Evolutionary conservation across 2,329 filamentous ascomycete species (phyloP), one percentile per base, ranked within the genome.

Genomic region (Penicillium sp.): DNA sequence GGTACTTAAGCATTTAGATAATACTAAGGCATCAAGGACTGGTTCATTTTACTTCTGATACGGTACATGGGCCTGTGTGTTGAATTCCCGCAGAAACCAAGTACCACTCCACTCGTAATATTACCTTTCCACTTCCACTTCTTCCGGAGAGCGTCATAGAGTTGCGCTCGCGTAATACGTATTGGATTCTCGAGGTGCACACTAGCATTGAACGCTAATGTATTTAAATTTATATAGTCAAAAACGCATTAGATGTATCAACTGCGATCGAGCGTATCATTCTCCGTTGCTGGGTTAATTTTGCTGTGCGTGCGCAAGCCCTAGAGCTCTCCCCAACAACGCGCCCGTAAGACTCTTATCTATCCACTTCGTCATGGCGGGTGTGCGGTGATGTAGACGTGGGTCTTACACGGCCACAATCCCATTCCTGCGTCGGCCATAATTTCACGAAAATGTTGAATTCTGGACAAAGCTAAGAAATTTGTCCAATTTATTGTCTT

Each of bases 91-190:
- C 43, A 53, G 19, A 11, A 35, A 52, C 8, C 27, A 50, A 50
- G 48, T 50, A 50, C 39, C 39, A 45, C 55, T 52, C 53, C 54
- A 57, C 57, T 48, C 33, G 59, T 61, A 61, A 59, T 53, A 22
- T 59, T 52, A 54, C 51, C 55, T 19, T 48, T 48, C 21, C 43
- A 19, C 27, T 54, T 53, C 55, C 59, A 54, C 31, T 43, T 48
- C 50, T 52, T 60, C 57, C 59, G 57, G 53, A 57, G 55, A 58
- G 56, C 59, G 61, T 59, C 61, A 62, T 63, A 58, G 60, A 63
- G 48, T 60, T 31, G 39, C 39, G 8, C 39, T 41, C 39, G 39
- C 48, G 35, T 47, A 41, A 44, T 39, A 57, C 46, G 47, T 39
- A 27, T 31, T 46, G 27, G 29, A 16, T 44, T 35, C 29, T n/a